These are phyloP conservation scores for Viola odorata DNA, from an alignment of 345 rosid species.

Conservation along the genomic window DNA sequence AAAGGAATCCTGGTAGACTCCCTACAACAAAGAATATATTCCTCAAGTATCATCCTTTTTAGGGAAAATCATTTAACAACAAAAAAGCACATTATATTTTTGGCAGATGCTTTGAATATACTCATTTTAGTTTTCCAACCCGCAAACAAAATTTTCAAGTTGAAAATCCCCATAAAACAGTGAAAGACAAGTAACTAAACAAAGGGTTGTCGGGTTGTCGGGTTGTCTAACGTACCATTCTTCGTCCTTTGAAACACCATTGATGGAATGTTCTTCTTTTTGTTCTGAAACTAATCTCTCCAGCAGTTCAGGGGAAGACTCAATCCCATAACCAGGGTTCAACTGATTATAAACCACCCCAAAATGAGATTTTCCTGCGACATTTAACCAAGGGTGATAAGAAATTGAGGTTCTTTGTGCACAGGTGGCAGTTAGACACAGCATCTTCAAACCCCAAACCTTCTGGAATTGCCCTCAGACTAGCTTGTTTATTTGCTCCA, in stretches of 20 bases:
- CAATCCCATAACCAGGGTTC: slow-evolving; percentile 42
- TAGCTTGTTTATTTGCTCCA: slow-evolving; percentile 10
- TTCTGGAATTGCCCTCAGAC: slow-evolving; percentile 15
- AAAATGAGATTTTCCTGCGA: slow-evolving; percentile 28
- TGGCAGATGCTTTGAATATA: no score
- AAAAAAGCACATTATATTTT: no score
- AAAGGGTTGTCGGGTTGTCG: background rate
- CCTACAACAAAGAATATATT: slow-evolving; percentile 30
- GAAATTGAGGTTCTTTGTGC: slow-evolving; percentile 16
- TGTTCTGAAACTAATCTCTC: slow-evolving; percentile 19
- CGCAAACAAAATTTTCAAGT: background rate
- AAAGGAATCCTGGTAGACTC: slow-evolving; percentile 21
- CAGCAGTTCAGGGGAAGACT: slow-evolving; percentile 26
- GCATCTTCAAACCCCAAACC: slow-evolving; percentile 21
- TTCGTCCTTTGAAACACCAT: slow-evolving; percentile 22
- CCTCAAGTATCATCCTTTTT: slow-evolving; percentile 1
- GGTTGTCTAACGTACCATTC: slow-evolving; percentile 35
- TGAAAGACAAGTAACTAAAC: no score
- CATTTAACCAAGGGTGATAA: slow-evolving; percentile 27
- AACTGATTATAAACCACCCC: slow-evolving; percentile 30
- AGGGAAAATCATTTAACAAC: no score
- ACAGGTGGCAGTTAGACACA: slow-evolving; percentile 11
- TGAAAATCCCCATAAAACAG: no score
- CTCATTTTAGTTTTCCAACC: background rate
- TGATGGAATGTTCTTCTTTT: slow-evolving; percentile 23